Conservation (phyloP, 2,329 filamentous ascomycete species). For the Stagonosporopsis cucurbitacearum region DNA sequence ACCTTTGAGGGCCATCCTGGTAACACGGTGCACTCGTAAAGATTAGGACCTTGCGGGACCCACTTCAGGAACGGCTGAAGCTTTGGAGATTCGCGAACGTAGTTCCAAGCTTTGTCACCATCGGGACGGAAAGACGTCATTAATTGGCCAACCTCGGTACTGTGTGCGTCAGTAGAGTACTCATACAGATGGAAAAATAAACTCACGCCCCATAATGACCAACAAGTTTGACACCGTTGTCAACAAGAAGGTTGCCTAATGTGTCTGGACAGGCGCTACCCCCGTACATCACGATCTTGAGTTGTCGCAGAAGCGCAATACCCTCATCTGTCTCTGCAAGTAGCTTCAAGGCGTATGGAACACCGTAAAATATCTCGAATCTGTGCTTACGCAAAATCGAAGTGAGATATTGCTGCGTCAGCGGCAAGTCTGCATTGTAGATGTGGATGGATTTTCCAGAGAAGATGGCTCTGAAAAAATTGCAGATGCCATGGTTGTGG, state of each 20-base stretch:
- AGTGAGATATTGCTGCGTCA: conserved; percentile 28
- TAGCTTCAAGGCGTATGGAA: conserved; percentile 70
- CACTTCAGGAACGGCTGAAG: conserved; percentile 53
- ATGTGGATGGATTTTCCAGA: conserved; percentile 34
- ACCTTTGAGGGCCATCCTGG: conserved; percentile 47
- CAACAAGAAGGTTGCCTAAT: conserved; percentile 61
- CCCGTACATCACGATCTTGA: conserved; percentile 64
- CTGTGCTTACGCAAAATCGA: conserved; percentile 30
- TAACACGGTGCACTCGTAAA: conserved; percentile 51
- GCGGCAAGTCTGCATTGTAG: conserved; percentile 34
- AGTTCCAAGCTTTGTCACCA: conserved; percentile 67
- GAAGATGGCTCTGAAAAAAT: conserved; percentile 35
- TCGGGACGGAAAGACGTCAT: conserved; percentile 65
- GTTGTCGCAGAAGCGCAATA: conserved; percentile 54
- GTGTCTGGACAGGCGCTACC: conserved; percentile 66
- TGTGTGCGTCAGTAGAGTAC: conserved; percentile 29
- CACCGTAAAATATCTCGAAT: conserved; percentile 66
- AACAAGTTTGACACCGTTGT: conserved; percentile 61
- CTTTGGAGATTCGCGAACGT: conserved; percentile 55
- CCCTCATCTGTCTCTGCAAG: conserved; percentile 65
- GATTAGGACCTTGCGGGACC: conserved; percentile 45
- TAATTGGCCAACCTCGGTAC: conserved; percentile 68
- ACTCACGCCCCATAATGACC: conserved; percentile 64
- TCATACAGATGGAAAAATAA: background rate
- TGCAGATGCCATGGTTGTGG: conserved; percentile 38